A percentile compares a stretch with the other conserved stretches of the same genome.
phyloP scores from a whole-genome alignment of 1,284 basidiomycete genomes.

The Schizophyllum amplum region DNA sequence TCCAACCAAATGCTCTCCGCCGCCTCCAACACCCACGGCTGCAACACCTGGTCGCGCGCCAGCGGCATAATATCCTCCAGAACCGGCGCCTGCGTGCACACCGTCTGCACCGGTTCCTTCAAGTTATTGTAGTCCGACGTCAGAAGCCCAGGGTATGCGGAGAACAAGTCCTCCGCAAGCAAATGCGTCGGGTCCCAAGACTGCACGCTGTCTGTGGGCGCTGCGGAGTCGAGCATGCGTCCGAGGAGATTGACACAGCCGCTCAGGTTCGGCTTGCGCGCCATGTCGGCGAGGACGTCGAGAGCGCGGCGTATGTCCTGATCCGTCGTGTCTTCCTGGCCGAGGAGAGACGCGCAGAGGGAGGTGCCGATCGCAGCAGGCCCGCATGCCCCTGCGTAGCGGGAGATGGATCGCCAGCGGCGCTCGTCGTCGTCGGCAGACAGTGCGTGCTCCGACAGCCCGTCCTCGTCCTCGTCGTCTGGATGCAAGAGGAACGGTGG shows the following conservation, averaged over 20 bases:
- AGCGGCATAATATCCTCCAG: slow-evolving; percentile 46
- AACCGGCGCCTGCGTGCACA: slow-evolving; percentile 44
- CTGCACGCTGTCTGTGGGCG: slow-evolving; percentile 12
- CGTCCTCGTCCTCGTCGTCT: slow-evolving; percentile 30
- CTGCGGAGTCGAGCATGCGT: slow-evolving; percentile 37
- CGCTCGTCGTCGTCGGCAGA: slow-evolving; percentile 19
- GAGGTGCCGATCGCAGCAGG: slow-evolving; percentile 55
- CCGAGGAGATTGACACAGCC: slow-evolving; percentile 46
- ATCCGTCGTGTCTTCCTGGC: slow-evolving; percentile 28
- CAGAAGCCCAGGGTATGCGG: slow-evolving; percentile 50
- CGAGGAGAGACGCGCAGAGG: slow-evolving; percentile 45
- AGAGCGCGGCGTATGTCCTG: slow-evolving; percentile 33
- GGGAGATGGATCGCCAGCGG: slow-evolving; percentile 38
- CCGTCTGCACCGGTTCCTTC: slow-evolving; percentile 34
- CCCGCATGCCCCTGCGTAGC: slow-evolving; percentile 35
- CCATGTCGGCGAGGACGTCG: slow-evolving; percentile 44
- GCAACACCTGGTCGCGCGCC: slow-evolving; percentile 46
- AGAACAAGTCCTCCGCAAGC: slow-evolving; percentile 48
- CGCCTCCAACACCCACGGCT: slow-evolving; percentile 43
- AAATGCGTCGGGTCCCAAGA: slow-evolving; percentile 42
- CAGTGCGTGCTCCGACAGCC: slow-evolving; percentile 19
- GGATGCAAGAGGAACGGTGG: slow-evolving; percentile 28
- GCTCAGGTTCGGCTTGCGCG: slow-evolving; percentile 38
- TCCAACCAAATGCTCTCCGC: slow-evolving; percentile 51
- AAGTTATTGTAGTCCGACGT: slow-evolving; percentile 46